phyloP scores from a whole-genome alignment of 83 land plant species.

The Thuja plicata region DNA sequence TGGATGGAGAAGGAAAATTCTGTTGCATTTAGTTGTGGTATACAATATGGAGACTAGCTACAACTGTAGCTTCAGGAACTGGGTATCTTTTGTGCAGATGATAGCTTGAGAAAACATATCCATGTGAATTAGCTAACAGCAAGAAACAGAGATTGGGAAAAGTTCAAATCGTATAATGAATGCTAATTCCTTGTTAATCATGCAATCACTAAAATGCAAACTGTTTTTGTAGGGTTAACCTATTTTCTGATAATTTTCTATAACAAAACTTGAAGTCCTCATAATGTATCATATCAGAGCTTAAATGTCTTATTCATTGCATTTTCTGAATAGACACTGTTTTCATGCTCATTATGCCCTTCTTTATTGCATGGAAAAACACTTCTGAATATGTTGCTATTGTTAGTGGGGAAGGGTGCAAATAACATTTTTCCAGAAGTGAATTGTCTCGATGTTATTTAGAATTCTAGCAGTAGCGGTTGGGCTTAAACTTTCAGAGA shows the following conservation, averaged over 20 bases:
- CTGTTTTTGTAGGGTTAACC: background rate
- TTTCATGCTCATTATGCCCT: background rate
- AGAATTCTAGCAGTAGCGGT: background rate
- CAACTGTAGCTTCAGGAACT: slow-evolving; percentile 8
- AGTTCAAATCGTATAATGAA: background rate
- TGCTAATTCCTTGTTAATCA: background rate
- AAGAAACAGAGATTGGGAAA: background rate
- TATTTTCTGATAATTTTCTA: background rate
- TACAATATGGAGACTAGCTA: background rate
- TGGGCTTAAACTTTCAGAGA: background rate
- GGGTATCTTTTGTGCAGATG: background rate
- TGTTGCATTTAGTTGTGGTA: background rate
- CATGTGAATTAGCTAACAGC: background rate
- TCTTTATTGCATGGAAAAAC: background rate
- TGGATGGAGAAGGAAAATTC: background rate
- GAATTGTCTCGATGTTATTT: background rate
- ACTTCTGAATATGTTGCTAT: background rate
- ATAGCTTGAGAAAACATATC: background rate
- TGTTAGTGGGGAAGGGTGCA: background rate
- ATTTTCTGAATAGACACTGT: background rate
- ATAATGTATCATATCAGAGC: background rate
- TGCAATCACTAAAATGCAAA: background rate
- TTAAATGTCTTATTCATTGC: background rate
- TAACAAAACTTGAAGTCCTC: background rate
- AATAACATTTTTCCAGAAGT: background rate